A percentile compares a stretch with the other conserved stretches of the same genome.
phyloP scores from a whole-genome alignment of 768 basidiomycete genomes.

The Trametes gibbosa region DNA sequence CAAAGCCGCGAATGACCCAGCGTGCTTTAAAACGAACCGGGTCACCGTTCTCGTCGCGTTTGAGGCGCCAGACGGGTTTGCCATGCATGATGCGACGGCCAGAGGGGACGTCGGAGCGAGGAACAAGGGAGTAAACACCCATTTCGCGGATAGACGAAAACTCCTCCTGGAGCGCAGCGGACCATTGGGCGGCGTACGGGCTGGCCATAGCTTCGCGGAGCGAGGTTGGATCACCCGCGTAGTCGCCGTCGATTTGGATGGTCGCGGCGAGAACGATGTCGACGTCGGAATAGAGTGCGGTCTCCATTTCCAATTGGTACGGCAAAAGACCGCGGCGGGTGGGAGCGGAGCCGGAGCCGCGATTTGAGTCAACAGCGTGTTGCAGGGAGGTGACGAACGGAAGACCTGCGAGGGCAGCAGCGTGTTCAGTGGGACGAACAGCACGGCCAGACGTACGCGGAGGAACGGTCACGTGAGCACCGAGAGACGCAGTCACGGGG shows the following conservation, averaged over 20 bases:
- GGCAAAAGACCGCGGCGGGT: neutral
- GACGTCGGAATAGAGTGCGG: neutral
- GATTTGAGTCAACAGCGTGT: constrained; percentile 6
- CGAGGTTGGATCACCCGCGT: constrained; percentile 20
- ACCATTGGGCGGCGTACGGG: constrained; percentile 23
- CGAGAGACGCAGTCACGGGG: too few species aligned
- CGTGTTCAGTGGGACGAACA: neutral
- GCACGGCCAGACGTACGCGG: too few species aligned
- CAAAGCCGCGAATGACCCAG: constrained; percentile 41
- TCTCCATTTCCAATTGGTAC: neutral
- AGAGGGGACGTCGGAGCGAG: constrained; percentile 19
- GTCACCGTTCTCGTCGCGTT: constrained; percentile 21
- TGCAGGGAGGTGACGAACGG: neutral
- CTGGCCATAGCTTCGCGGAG: constrained; percentile 22
- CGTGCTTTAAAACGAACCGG: constrained; percentile 33
- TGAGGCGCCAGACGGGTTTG: constrained; percentile 29
- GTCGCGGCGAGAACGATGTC: constrained; percentile 18
- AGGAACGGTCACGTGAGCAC: too few species aligned
- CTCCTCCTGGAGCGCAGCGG: constrained; percentile 24
- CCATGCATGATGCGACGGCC: constrained; percentile 6
- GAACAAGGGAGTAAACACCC: constrained; percentile 24
- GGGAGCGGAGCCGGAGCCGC: constrained; percentile 1
- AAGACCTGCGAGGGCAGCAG: neutral
- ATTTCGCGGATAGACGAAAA: constrained; percentile 15
- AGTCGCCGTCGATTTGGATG: constrained; percentile 18